Evolutionary conservation across 768 basidiomycete genomes (phyloP).

Genomic region (Boletus reticuloceps): DNA sequence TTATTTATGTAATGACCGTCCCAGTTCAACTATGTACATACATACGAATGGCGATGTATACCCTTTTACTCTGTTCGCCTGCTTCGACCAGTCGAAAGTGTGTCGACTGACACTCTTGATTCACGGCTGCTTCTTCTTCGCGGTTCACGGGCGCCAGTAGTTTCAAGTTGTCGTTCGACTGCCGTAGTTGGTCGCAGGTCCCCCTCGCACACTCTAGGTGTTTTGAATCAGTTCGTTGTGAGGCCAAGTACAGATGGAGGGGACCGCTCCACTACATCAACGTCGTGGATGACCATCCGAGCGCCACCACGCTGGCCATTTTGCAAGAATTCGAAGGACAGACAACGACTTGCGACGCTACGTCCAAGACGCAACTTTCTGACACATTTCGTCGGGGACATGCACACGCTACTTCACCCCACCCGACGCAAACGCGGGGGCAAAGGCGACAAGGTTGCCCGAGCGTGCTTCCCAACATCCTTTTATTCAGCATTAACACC

Average conservation of each 20-base stretch:
- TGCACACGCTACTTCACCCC: slow-evolving; percentile 93
- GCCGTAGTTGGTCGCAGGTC: too few relatives aligned
- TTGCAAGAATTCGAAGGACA: slow-evolving; percentile 48
- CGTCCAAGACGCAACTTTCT: slow-evolving; percentile 85
- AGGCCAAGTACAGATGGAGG: slow-evolving; percentile 63
- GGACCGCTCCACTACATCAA: slow-evolving; percentile 74
- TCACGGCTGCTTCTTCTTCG: too few relatives aligned
- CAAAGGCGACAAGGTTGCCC: slow-evolving; percentile 70
- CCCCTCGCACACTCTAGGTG: too few relatives aligned
- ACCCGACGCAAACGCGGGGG: slow-evolving; percentile 89
- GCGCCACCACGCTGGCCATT: slow-evolving; percentile 56
- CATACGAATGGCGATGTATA: too few relatives aligned
- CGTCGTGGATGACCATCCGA: slow-evolving; percentile 73
- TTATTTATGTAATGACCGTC: too few relatives aligned
- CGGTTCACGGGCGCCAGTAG: too few relatives aligned
- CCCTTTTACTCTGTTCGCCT: too few relatives aligned
- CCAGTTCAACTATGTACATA: too few relatives aligned
- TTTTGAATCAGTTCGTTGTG: slow-evolving; percentile 51
- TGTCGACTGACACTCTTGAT: too few relatives aligned
- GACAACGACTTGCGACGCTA: slow-evolving; percentile 19
- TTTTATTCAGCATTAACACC: too few relatives aligned
- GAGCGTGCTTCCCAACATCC: slow-evolving; percentile 44
- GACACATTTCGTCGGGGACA: slow-evolving; percentile 89
- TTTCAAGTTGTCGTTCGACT: too few relatives aligned
- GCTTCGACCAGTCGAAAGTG: too few relatives aligned